phyloP scores from a whole-genome alignment of 148 eudicot species.

The Simmondsia chinensis region DNA sequence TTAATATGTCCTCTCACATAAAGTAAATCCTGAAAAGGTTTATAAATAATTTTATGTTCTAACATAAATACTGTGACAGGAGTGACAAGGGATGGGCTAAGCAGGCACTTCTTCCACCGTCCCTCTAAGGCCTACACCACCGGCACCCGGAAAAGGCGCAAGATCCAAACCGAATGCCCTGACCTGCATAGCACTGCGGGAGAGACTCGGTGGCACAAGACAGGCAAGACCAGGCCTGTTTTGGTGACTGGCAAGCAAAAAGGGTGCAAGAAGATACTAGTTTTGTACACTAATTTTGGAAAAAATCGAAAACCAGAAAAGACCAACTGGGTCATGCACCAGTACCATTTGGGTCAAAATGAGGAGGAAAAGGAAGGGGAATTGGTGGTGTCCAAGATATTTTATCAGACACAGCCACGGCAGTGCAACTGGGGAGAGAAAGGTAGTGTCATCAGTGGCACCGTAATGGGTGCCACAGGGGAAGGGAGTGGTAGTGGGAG shows the following conservation, averaged over 20 bases:
- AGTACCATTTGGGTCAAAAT: slow-evolving; percentile 80
- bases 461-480: slow-evolving; percentile 7
- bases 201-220: slow-evolving; percentile 96
- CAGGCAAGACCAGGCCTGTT: slow-evolving; percentile 91
- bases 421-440: slow-evolving; percentile 63
- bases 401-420: slow-evolving; percentile 91
- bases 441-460: slow-evolving; percentile 1
- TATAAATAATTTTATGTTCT: too few species aligned
- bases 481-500: slow-evolving; percentile 25
- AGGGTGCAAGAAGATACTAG: slow-evolving; percentile 93
- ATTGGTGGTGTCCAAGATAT: slow-evolving; percentile 89
- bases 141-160: slow-evolving; percentile 83
- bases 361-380: slow-evolving; percentile 96
- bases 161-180: slow-evolving; percentile 90
- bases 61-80: too few species aligned
- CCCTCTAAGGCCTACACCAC: slow-evolving; percentile 99
- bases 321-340: slow-evolving; percentile 99
- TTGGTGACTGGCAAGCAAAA: slow-evolving; percentile 80
- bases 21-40: too few species aligned
- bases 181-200: slow-evolving; percentile 95
- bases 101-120: slow-evolving; percentile 93
- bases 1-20: too few species aligned
- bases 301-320: slow-evolving; percentile 90
- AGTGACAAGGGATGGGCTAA: slow-evolving; percentile 93
- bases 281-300: slow-evolving; percentile 81